A percentile compares a stretch with the other conserved stretches of the same genome.
phyloP scores from a whole-genome alignment of 495 filamentous ascomycete species.

The Rhypophila decipiens region DNA sequence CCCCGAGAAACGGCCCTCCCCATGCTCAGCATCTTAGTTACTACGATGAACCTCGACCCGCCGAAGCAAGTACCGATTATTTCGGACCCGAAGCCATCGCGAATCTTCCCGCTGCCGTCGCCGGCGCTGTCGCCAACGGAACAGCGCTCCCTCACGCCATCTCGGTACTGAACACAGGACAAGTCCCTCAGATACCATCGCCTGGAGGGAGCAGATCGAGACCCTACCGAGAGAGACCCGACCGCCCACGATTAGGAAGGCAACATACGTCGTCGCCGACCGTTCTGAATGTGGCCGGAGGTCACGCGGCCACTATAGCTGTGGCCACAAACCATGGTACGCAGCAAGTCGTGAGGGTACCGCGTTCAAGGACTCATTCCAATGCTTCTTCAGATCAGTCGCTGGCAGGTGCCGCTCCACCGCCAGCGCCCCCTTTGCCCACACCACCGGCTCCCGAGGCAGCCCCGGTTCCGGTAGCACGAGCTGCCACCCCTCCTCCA shows the following conservation, averaged over 20 bases:
- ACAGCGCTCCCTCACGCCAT: conserved; percentile 51
- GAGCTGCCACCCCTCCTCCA: conserved; percentile 51
- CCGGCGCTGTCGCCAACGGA: conserved; percentile 21
- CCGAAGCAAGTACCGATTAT: conserved; percentile 74
- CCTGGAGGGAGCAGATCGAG: conserved; percentile 58
- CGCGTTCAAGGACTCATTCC: conserved; percentile 45
- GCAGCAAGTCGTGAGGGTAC: conserved; percentile 25
- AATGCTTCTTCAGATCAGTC: conserved; percentile 43
- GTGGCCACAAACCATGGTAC: conserved; percentile 22
- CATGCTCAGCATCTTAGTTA: conserved; percentile 42
- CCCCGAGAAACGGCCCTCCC: conserved; percentile 51
- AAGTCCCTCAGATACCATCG: conserved; percentile 76
- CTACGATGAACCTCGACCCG: conserved; percentile 59
- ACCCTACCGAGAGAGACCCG: conserved; percentile 32
- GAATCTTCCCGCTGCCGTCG: conserved; percentile 32
- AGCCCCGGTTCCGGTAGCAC: conserved; percentile 4
- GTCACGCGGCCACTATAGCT: conserved; percentile 14
- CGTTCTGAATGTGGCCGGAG: conserved; percentile 35
- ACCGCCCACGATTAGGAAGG: conserved; percentile 55
- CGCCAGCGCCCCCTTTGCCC: conserved; percentile 49
- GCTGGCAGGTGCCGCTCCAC: conserved; percentile 20
- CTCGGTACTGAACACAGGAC: conserved; percentile 70
- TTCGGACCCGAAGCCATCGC: conserved; percentile 77
- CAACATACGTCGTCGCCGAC: conserved; percentile 82
- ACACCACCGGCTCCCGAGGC: conserved; percentile 48